phyloP scores from a whole-genome alignment of 768 basidiomycete species.

The Auriscalpium vulgare region DNA sequence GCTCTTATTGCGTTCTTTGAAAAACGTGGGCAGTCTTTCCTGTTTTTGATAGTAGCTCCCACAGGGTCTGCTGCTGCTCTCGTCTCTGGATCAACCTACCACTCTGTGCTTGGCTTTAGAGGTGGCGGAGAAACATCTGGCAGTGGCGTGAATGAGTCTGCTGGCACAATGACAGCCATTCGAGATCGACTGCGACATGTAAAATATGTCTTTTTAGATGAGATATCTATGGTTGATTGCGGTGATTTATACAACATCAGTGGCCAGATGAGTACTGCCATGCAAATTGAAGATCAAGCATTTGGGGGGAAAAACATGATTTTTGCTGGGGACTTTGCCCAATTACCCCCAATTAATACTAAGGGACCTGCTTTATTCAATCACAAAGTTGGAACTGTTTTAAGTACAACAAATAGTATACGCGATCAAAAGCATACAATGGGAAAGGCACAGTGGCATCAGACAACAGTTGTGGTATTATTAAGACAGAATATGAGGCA shows the following conservation, averaged over 20 bases:
- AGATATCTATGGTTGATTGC: constrained; percentile 35
- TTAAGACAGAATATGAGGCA: constrained; percentile 16
- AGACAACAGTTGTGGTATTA: constrained; percentile 14
- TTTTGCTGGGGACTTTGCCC: constrained; percentile 41
- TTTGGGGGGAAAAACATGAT: constrained; percentile 36
- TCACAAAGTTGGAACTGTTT: background rate
- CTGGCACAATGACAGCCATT: background rate
- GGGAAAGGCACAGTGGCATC: constrained; percentile 15
- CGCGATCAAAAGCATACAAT: constrained; percentile 4
- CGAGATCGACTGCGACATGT: constrained; percentile 17
- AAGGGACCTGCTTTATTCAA: constrained; percentile 16
- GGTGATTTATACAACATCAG: constrained; percentile 20
- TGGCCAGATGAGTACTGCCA: constrained; percentile 15
- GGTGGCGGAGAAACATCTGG: background rate
- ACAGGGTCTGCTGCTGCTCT: constrained; percentile 14
- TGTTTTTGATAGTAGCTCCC: constrained; percentile 12
- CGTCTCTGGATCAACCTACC: constrained; percentile 18
- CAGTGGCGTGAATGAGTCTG: background rate
- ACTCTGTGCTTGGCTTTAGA: constrained; percentile 9
- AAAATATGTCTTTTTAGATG: constrained; percentile 35
- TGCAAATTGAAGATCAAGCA: constrained; percentile 11
- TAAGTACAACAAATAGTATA: background rate
- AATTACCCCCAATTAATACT: constrained; percentile 27
- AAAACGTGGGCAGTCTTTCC: background rate
- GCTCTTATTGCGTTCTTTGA: constrained; percentile 11